A percentile compares a stretch with the other conserved stretches of the same genome.
Conservation (phyloP, 2,329 filamentous ascomycete species). For the Rhinocladiella similis region DNA sequence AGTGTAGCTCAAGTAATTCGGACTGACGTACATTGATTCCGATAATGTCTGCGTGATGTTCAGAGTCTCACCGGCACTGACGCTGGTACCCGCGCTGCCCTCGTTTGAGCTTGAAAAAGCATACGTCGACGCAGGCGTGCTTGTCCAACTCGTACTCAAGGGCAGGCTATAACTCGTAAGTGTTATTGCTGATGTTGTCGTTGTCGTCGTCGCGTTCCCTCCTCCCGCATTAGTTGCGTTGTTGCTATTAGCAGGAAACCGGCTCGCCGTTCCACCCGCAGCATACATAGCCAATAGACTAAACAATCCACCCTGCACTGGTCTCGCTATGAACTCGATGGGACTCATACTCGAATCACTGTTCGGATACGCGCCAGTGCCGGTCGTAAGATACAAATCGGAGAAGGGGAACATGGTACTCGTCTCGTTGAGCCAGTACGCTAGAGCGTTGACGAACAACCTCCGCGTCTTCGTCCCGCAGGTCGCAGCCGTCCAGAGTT, state of each 20-base stretch:
- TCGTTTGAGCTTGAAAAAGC: neutral
- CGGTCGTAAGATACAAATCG: constrained; percentile 77
- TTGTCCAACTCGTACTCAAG: neutral
- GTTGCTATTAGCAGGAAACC: neutral
- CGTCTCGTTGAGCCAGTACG: constrained; percentile 81
- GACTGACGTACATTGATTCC: neutral
- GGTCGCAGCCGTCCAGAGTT: constrained; percentile 81
- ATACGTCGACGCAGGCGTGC: neutral
- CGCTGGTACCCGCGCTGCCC: neutral
- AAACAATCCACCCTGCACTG: constrained; percentile 82
- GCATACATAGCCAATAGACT: constrained; percentile 68
- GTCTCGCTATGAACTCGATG: constrained; percentile 72
- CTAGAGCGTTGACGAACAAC: constrained; percentile 71
- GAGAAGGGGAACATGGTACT: constrained; percentile 72
- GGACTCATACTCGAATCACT: constrained; percentile 35
- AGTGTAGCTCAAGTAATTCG: neutral
- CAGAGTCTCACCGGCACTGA: neutral
- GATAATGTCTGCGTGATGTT: neutral
- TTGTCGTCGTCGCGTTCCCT: neutral
- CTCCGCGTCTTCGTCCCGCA: constrained; percentile 62
- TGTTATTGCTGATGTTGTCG: neutral
- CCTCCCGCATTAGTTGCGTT: neutral
- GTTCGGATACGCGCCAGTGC: constrained; percentile 70
- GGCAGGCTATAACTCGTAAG: neutral
- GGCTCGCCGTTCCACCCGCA: neutral